phyloP scores from a whole-genome alignment of 1,284 basidiomycete genomes.

The Ustilago bromivora region DNA sequence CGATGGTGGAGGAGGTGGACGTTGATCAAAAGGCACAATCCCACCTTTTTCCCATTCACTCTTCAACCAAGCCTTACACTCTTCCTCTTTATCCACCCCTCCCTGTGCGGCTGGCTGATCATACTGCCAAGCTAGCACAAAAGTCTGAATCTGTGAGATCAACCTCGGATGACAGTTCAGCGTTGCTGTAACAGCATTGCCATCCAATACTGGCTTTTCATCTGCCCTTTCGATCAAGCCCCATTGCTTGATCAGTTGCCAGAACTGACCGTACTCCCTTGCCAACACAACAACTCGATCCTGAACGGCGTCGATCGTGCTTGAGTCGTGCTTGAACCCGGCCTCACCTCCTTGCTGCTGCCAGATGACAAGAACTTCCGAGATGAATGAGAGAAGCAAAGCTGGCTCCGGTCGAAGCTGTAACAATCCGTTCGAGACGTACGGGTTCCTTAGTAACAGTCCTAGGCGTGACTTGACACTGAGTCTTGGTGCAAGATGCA shows the following conservation, averaged over 20 bases:
- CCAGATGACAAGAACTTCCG: conserved; percentile 34
- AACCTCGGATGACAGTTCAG: conserved; percentile 53
- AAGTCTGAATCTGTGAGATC: conserved; percentile 53
- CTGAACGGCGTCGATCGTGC: conserved; percentile 11
- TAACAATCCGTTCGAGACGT: conserved; percentile 35
- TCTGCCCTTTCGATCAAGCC: conserved; percentile 34
- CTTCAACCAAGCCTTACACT: conserved; percentile 53
- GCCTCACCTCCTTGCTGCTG: background rate
- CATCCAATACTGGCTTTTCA: conserved; percentile 58
- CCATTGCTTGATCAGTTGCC: conserved; percentile 36
- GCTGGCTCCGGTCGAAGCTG: conserved; percentile 39
- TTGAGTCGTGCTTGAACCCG: conserved; percentile 16
- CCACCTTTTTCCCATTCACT: conserved; percentile 56
- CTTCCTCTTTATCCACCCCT: conserved; percentile 13
- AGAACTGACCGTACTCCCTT: conserved; percentile 43
- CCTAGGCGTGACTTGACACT: conserved; percentile 42
- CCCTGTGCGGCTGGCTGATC: conserved; percentile 10
- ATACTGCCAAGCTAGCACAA: conserved; percentile 62
- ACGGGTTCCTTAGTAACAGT: conserved; percentile 46
- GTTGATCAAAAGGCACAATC: conserved; percentile 55
- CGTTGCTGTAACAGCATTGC: conserved; percentile 49
- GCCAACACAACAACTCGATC: conserved; percentile 22
- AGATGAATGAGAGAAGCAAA: conserved; percentile 52
- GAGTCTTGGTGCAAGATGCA: conserved; percentile 30
- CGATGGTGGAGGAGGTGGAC: conserved; percentile 22